Evolutionary conservation across 805 yeast species (phyloP).

Genomic region (Myxozyma mucilagina): DNA sequence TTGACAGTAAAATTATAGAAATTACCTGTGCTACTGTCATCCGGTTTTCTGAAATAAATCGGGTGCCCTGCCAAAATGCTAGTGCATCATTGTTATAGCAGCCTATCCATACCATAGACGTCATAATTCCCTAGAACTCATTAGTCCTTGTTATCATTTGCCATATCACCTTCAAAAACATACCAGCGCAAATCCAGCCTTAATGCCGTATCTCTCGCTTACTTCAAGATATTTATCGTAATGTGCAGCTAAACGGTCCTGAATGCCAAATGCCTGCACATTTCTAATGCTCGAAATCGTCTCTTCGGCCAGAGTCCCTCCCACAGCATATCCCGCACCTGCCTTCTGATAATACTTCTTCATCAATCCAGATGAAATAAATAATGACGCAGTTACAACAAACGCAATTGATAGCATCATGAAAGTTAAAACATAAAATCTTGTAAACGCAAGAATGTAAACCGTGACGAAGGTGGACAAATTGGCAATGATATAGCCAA

Average conservation of each 20-base stretch:
- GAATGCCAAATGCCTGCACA: slow-evolving; percentile 47
- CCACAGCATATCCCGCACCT: slow-evolving; percentile 20
- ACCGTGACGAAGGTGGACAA: slow-evolving; percentile 44
- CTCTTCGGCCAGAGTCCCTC: slow-evolving; percentile 46
- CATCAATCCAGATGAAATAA: slow-evolving; percentile 37
- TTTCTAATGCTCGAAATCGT: slow-evolving; percentile 44
- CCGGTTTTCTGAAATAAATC: slow-evolving; percentile 25
- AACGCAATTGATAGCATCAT: slow-evolving; percentile 41
- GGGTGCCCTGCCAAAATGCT: slow-evolving; percentile 38
- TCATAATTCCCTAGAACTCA: slow-evolving; percentile 12
- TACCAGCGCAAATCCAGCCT: slow-evolving; percentile 18
- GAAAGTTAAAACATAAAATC: slow-evolving; percentile 42
- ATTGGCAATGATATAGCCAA: slow-evolving; percentile 42
- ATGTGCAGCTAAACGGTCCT: slow-evolving; percentile 39
- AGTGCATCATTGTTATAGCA: slow-evolving; percentile 34
- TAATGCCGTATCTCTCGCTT: slow-evolving; percentile 15
- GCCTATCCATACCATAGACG: slow-evolving; percentile 32
- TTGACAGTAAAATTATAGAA: slow-evolving; percentile 38
- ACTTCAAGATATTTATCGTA: slow-evolving; percentile 24
- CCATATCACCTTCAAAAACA: not conserved
- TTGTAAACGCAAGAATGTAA: slow-evolving; percentile 41
- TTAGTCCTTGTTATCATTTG: not conserved
- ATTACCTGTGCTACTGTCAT: slow-evolving; percentile 26
- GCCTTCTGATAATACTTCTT: slow-evolving; percentile 16
- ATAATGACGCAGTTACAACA: slow-evolving; percentile 37